Conservation (phyloP, 192 early-diverging fungal genomes). For the Coemansia sp. region DNA sequence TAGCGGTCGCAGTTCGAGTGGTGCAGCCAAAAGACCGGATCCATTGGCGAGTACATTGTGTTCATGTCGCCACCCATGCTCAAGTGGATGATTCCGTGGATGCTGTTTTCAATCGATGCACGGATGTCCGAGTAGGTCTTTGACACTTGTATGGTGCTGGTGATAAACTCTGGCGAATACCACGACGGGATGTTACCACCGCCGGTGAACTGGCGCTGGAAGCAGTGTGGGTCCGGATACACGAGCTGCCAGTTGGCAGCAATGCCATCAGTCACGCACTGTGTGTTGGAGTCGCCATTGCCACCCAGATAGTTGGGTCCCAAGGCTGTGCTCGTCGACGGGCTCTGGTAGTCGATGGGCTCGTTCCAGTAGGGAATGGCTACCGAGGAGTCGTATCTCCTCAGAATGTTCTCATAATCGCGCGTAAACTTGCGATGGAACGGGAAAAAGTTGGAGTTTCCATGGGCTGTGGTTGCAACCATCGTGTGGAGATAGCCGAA, state of each 20-base stretch:
- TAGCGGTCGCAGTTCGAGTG: slow-evolving; percentile 62
- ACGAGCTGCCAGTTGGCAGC: slow-evolving; percentile 20
- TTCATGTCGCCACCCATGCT: slow-evolving; percentile 54
- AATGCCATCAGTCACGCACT: slow-evolving; percentile 37
- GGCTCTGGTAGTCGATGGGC: slow-evolving; percentile 51
- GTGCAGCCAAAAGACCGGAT: slow-evolving; percentile 66
- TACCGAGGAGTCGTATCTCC: slow-evolving; percentile 41
- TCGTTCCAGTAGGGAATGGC: slow-evolving; percentile 54
- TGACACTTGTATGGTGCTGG: slow-evolving; percentile 31
- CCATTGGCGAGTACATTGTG: slow-evolving; percentile 56
- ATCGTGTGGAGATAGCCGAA: slow-evolving; percentile 46
- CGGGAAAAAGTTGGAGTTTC: slow-evolving; percentile 48
- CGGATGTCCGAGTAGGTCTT: slow-evolving; percentile 37
- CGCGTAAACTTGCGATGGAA: slow-evolving; percentile 58
- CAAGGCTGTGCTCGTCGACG: slow-evolving; percentile 21
- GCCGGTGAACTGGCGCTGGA: slow-evolving; percentile 39
- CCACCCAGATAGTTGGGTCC: slow-evolving; percentile 50
- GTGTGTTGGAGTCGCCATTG: slow-evolving; percentile 25
- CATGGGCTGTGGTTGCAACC: slow-evolving; percentile 32
- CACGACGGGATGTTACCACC: slow-evolving; percentile 24
- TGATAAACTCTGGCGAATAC: slow-evolving; percentile 49
- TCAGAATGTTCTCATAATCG: slow-evolving; percentile 58
- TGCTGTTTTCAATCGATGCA: slow-evolving; percentile 38
- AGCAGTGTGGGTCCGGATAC: slow-evolving; percentile 30
- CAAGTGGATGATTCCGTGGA: slow-evolving; percentile 52